A percentile compares a stretch with the other conserved stretches of the same genome.
phyloP scores from a whole-genome alignment of 305 asterid species.

The Salvia sclarea region DNA sequence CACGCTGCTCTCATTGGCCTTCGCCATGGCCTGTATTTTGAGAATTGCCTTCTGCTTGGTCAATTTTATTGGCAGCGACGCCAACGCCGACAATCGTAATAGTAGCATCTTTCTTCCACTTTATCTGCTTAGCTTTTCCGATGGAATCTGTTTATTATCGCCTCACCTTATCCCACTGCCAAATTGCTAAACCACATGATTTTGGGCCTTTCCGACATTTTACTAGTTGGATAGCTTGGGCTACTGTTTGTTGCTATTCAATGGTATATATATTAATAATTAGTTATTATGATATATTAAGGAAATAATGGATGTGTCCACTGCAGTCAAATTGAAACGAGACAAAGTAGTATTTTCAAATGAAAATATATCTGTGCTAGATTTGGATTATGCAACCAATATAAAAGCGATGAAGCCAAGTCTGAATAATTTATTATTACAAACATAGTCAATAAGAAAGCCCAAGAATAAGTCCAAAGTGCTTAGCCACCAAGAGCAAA shows the following conservation, averaged over 20 bases:
- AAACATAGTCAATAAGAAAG: neutral
- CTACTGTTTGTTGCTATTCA: neutral
- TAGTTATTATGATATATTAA: no score
- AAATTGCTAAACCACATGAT: neutral
- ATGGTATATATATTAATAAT: no score
- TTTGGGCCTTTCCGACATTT: conserved; percentile 5
- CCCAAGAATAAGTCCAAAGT: neutral
- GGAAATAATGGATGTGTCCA: no score
- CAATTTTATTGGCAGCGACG: conserved; percentile 6
- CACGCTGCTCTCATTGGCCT: conserved; percentile 47
- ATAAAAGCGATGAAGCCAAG: no score
- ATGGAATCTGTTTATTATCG: neutral
- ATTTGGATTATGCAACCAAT: no score
- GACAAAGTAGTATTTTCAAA: no score
- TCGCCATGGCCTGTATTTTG: conserved; percentile 50
- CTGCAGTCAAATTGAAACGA: no score
- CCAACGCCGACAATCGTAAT: conserved; percentile 21
- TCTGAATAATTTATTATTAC: neutral
- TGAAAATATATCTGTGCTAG: no score
- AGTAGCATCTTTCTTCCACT: conserved; percentile 6
- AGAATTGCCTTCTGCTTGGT: conserved; percentile 23
- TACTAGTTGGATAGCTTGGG: neutral
- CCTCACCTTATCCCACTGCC: conserved; percentile 16
- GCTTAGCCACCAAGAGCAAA: neutral
- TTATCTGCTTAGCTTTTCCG: no score